These are phyloP conservation scores for Pythium dissotocum DNA, from an alignment of 352 stramenopile species.

Conservation along the genomic window DNA sequence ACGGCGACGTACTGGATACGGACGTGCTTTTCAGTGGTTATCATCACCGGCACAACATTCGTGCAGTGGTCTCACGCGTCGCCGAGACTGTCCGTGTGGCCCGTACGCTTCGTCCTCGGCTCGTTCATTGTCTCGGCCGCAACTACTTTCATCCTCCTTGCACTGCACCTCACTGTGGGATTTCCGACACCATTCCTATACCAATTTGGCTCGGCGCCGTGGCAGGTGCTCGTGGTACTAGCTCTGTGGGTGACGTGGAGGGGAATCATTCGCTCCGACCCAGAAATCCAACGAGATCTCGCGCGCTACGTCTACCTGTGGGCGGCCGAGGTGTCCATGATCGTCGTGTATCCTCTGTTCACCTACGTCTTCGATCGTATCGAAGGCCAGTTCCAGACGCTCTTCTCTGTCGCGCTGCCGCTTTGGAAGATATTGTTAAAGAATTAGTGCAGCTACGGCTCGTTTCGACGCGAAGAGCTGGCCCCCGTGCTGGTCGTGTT, in stretches of 20 bases:
- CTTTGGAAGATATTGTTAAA: constrained; percentile 2
- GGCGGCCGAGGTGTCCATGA: not conserved
- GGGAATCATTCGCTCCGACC: not conserved
- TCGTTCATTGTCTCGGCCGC: not conserved
- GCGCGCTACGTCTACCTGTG: not conserved
- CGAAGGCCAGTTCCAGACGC: not conserved
- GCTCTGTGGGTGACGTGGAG: constrained; percentile 14
- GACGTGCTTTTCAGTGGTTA: not conserved
- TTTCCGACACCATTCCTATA: constrained; percentile 17
- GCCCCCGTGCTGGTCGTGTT: constrained; percentile 10
- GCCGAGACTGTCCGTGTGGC: not conserved
- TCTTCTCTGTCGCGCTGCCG: not conserved
- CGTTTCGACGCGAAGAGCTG: constrained; percentile 4
- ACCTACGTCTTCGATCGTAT: constrained; percentile 3
- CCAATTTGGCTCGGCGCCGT: not conserved
- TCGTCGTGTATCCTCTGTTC: constrained; percentile 7
- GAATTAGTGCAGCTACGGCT: constrained; percentile 1
- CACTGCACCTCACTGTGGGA: not conserved
- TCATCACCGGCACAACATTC: constrained; percentile 2
- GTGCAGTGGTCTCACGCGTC: constrained; percentile 2
- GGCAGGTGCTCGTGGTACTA: not conserved
- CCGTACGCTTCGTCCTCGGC: not conserved
- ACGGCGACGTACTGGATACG: not conserved
- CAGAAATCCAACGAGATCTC: not conserved
- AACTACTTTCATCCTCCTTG: too few relatives aligned